phyloP scores from a whole-genome alignment of 192 early-diverging fungal species.

The Umbelopsis vinacea region DNA sequence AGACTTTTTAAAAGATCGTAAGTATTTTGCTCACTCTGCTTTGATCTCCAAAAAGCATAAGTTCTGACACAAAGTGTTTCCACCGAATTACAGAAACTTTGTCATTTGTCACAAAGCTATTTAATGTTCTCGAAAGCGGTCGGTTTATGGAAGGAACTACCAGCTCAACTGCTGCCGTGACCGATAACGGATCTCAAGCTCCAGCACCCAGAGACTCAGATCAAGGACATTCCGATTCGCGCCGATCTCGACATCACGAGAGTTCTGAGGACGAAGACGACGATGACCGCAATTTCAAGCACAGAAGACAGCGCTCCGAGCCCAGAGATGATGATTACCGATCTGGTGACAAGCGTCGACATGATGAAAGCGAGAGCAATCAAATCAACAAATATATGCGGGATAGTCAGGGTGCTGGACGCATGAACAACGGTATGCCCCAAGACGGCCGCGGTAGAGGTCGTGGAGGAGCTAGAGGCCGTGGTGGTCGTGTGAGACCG shows the following conservation, averaged over 20 bases:
- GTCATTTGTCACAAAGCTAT: conserved; percentile 66
- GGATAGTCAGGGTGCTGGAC: conserved; percentile 24
- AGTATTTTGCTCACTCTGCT: not conserved
- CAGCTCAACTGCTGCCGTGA: not conserved
- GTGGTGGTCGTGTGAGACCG: conserved; percentile 49
- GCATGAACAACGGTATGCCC: conserved; percentile 32
- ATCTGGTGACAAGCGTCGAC: conserved; percentile 30
- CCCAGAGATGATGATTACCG: conserved; percentile 37
- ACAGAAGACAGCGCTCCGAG: conserved; percentile 56
- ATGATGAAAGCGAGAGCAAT: conserved; percentile 27
- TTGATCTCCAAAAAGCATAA: not conserved
- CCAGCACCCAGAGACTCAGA: not conserved
- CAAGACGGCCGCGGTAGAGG: conserved; percentile 39
- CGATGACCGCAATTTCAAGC: conserved; percentile 73
- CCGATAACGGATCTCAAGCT: conserved; percentile 2
- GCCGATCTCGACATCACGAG: conserved; percentile 40
- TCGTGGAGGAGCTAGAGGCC: conserved; percentile 41
- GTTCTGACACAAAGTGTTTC: not conserved
- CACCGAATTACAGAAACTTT: conserved; percentile 59
- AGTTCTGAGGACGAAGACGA: conserved; percentile 66
- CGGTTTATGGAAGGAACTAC: conserved; percentile 1
- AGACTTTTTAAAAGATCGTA: conserved; percentile 80
- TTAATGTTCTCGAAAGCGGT: conserved; percentile 35
- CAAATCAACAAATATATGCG: conserved; percentile 34
- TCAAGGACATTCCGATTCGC: not conserved